phyloP scores from a whole-genome alignment of 1,284 basidiomycete species.

The Trametes polyzona region DNA sequence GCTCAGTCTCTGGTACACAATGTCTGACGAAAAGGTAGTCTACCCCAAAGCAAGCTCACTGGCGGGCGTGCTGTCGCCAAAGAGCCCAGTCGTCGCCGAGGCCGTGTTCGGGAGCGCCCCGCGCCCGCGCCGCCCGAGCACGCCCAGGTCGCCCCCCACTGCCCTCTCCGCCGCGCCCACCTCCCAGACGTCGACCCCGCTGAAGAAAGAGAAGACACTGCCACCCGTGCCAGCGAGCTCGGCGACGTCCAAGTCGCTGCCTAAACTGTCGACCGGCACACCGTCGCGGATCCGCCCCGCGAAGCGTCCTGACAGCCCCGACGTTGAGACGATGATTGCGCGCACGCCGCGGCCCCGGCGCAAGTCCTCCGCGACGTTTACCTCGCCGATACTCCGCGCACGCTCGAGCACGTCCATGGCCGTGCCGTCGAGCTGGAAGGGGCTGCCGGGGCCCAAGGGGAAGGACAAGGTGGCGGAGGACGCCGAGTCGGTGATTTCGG shows the following conservation, averaged over 20 bases:
- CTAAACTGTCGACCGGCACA: neutral
- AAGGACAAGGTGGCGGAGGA: conserved; percentile 19
- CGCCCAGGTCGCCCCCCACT: conserved; percentile 18
- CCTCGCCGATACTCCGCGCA: conserved; percentile 13
- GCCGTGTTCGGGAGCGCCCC: conserved; percentile 29
- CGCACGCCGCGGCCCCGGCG: conserved; percentile 48
- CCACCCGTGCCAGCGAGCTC: conserved; percentile 13
- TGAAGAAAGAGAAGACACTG: conserved; percentile 15
- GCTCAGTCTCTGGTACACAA: too few relatives aligned
- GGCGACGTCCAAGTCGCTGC: neutral
- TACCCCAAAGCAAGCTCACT: conserved; percentile 8
- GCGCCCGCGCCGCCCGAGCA: conserved; percentile 26
- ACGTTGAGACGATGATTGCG: conserved; percentile 51
- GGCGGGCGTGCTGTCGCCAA: conserved; percentile 18
- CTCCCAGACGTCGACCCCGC: conserved; percentile 2
- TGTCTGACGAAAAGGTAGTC: conserved; percentile 9
- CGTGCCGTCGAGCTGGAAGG: conserved; percentile 27
- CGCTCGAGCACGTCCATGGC: conserved; percentile 21
- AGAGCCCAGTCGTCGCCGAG: conserved; percentile 20
- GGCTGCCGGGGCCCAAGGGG: conserved; percentile 8
- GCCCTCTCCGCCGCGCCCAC: conserved; percentile 2
- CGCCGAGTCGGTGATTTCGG: conserved; percentile 25
- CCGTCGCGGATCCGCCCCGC: conserved; percentile 10
- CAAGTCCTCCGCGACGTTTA: conserved; percentile 31
- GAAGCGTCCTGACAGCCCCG: conserved; percentile 44